These are phyloP conservation scores for Porogramme epimiltina DNA, from an alignment of 1,284 basidiomycete species.

Conservation along the genomic window DNA sequence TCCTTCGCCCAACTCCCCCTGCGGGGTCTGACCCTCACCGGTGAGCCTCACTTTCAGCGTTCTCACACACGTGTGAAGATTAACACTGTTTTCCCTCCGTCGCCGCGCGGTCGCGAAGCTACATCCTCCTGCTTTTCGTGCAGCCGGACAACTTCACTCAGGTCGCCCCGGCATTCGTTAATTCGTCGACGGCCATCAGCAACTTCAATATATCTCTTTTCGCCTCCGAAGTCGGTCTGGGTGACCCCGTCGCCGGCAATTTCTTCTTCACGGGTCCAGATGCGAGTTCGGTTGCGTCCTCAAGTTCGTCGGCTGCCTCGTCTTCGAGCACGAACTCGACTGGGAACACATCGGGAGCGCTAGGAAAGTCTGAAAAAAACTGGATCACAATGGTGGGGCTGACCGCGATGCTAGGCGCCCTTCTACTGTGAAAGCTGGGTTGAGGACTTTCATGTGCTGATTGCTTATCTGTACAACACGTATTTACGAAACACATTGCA, in stretches of 20 bases:
- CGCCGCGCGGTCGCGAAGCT: constrained; percentile 14
- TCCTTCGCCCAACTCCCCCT: constrained; percentile 42
- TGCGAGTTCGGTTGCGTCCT: constrained; percentile 14
- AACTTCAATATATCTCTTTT: constrained; percentile 35
- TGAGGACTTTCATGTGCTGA: too few species aligned
- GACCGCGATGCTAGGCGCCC: not conserved
- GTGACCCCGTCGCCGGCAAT: constrained; percentile 32
- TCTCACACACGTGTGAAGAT: not conserved
- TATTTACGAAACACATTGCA: too few species aligned
- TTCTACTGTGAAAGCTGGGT: not conserved
- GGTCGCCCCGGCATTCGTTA: constrained; percentile 20
- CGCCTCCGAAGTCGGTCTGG: constrained; percentile 28
- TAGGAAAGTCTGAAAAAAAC: not conserved
- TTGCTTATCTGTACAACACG: too few species aligned
- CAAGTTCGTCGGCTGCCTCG: not conserved
- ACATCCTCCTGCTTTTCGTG: constrained; percentile 31
- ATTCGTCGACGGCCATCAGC: constrained; percentile 24
- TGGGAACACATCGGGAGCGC: constrained; percentile 2
- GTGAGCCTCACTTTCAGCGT: constrained; percentile 27
- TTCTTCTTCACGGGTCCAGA: constrained; percentile 33
- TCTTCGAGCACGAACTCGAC: constrained; percentile 5
- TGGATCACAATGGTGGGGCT: not conserved
- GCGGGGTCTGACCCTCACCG: constrained; percentile 50
- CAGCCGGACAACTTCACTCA: constrained; percentile 29
- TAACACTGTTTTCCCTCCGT: not conserved